Conservation (phyloP, 2,329 filamentous ascomycete species). For the Calonectria leucothoes region DNA sequence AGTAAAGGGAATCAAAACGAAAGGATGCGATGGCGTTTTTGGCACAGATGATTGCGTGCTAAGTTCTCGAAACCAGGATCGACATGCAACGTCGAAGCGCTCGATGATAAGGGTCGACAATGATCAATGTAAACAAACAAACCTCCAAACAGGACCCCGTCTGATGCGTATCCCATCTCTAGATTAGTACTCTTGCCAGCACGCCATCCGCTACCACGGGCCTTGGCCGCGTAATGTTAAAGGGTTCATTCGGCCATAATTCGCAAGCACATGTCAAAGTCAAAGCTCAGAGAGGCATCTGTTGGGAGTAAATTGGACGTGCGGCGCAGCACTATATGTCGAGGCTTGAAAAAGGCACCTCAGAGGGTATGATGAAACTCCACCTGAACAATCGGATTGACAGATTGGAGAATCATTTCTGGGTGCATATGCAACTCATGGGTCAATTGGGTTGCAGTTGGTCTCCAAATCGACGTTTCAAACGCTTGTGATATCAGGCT, state of each 20-base stretch:
- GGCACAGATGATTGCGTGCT: slow-evolving; percentile 10
- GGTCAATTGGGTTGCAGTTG: slow-evolving; percentile 2
- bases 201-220: neutral
- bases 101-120: neutral
- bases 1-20: slow-evolving; percentile 23
- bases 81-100: neutral
- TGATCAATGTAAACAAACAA: slow-evolving; percentile 2
- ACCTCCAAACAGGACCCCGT: neutral
- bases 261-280: slow-evolving; percentile 6
- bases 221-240: neutral
- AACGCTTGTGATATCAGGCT: neutral
- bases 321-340: neutral
- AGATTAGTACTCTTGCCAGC: neutral
- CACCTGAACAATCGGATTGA: neutral
- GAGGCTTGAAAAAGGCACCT: neutral
- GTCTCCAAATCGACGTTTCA: neutral
- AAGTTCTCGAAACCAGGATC: neutral
- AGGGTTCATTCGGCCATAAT: neutral
- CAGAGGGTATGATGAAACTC: neutral
- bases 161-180: neutral
- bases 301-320: neutral
- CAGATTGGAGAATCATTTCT: neutral
- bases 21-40: neutral
- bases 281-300: neutral
- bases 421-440: slow-evolving; percentile 1